Evolutionary conservation across 768 basidiomycete species (phyloP).

Genomic region (Candolleomyces eurysporus): DNA sequence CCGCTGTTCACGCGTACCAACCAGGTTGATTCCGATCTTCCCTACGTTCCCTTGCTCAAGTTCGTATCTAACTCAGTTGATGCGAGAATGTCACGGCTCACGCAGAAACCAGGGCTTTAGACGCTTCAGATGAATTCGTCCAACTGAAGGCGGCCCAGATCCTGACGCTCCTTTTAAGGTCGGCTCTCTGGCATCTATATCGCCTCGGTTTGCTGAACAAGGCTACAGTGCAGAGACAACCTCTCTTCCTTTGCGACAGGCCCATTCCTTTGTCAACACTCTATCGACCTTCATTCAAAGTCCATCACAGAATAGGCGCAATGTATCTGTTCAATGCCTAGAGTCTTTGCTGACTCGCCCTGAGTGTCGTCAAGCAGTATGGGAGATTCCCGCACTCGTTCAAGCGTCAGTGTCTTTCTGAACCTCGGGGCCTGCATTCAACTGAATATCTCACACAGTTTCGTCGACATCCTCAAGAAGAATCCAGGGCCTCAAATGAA

Average conservation of each 20-base stretch:
- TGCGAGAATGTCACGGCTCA: slow-evolving; percentile 7
- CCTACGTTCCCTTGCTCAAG: slow-evolving; percentile 79
- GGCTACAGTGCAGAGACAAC: slow-evolving; percentile 46
- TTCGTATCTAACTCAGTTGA: slow-evolving; percentile 23
- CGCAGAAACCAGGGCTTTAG: slow-evolving; percentile 56
- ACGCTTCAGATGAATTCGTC: slow-evolving; percentile 91
- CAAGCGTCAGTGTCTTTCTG: slow-evolving; percentile 48
- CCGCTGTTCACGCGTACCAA: slow-evolving; percentile 64
- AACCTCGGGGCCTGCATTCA: not conserved
- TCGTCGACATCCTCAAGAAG: slow-evolving; percentile 79
- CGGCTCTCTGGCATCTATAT: slow-evolving; percentile 13
- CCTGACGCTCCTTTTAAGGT: slow-evolving; percentile 83
- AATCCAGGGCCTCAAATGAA: slow-evolving; percentile 90
- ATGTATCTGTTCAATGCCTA: slow-evolving; percentile 89
- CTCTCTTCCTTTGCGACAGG: slow-evolving; percentile 47
- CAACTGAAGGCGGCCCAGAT: slow-evolving; percentile 89
- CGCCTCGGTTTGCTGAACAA: slow-evolving; percentile 8
- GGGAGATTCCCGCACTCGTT: slow-evolving; percentile 69
- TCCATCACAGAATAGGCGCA: slow-evolving; percentile 64
- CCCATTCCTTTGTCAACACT: slow-evolving; percentile 58
- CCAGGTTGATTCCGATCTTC: slow-evolving; percentile 73
- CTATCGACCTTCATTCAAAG: slow-evolving; percentile 64
- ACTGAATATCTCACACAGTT: slow-evolving; percentile 36
- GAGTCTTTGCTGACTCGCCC: slow-evolving; percentile 82
- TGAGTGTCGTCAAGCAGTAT: slow-evolving; percentile 76